Evolutionary conservation across 495 filamentous ascomycete species (phyloP).

Genomic region (Talaromyces nanjingensis): DNA sequence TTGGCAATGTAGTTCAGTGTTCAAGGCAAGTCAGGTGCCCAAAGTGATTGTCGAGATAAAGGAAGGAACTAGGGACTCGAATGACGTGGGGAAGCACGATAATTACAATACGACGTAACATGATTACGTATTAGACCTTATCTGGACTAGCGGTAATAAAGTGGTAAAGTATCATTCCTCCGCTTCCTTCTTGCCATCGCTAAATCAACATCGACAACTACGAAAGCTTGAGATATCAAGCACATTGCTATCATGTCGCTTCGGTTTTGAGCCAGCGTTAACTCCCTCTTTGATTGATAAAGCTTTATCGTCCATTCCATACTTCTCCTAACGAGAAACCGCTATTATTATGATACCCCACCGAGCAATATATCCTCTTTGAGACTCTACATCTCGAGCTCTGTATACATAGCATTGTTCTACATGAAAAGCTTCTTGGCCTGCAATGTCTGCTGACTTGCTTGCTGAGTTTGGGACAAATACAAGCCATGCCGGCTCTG

Average conservation of each 20-base stretch:
- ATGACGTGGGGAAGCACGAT: background rate
- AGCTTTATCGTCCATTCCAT: background rate
- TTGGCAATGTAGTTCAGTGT: background rate
- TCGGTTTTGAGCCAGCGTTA: background rate
- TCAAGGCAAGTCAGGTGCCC: background rate
- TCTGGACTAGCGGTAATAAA: background rate
- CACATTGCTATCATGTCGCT: background rate
- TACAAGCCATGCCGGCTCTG: background rate
- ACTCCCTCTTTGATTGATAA: background rate
- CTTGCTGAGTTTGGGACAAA: slow-evolving; percentile 59
- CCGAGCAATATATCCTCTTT: background rate
- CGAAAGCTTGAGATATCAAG: background rate
- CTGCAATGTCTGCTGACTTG: slow-evolving; percentile 65
- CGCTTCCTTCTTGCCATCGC: background rate
- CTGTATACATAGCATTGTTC: background rate
- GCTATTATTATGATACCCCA: background rate
- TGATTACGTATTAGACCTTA: background rate
- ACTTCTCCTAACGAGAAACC: background rate
- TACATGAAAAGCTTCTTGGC: background rate
- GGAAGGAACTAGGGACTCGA: background rate
- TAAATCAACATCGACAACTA: background rate
- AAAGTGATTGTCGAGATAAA: background rate
- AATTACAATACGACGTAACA: background rate
- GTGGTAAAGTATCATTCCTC: background rate
- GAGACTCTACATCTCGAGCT: background rate